Percentiles rank a stretch among this genome's conserved stretches.
Conservation (phyloP, 176 grass and related monocot species). For the bread wheat (Triticum aestivum) region IWGSC_CS_RefSeq_v2.1 NC_057810.1:598429811-598430310, state of each 20-base stretch:
- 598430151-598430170: not conserved
- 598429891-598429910: too few species aligned
- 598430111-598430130: not conserved
- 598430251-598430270: not conserved
- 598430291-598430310: not conserved
- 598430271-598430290: not conserved
- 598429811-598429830: too few species aligned
- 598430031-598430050: not conserved
- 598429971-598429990: not conserved
- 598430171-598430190: not conserved
- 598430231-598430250: not conserved
- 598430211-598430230: not conserved
- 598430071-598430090: not conserved
- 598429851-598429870: not conserved
- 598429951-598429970: not conserved
- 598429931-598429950: too few species aligned
- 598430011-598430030: not conserved
- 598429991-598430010: not conserved
- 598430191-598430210: not conserved
- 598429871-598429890: too few species aligned
- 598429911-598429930: too few species aligned
- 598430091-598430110: slow-evolving; percentile 40
- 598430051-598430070: too few species aligned
- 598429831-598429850: too few species aligned
- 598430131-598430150: not conserved